A percentile compares a stretch with the other conserved stretches of the same genome.
Evolutionary conservation across 768 basidiomycete genomes (phyloP).

Genomic region (Erythrobasidium yunnanense): DNA sequence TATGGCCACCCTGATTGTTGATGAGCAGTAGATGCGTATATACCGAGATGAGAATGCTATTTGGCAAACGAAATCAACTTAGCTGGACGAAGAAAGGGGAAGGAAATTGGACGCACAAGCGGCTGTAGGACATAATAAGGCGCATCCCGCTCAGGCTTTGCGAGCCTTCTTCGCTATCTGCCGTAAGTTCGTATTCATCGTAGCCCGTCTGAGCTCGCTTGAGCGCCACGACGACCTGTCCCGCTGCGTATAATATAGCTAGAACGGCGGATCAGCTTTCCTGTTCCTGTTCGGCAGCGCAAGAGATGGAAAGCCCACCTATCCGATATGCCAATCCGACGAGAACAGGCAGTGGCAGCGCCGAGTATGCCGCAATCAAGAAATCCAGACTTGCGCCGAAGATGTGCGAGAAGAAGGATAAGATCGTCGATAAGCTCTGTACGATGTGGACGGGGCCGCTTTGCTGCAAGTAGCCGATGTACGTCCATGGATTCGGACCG

Average conservation of each 20-base stretch:
- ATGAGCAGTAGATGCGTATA: conserved; percentile 29
- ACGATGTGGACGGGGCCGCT: background rate
- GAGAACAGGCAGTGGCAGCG: conserved; percentile 38
- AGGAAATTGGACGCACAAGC: conserved; percentile 26
- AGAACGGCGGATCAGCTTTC: background rate
- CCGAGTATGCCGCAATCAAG: conserved; percentile 34
- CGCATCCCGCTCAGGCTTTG: conserved; percentile 31
- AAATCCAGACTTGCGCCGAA: conserved; percentile 38
- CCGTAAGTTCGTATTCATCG: conserved; percentile 25
- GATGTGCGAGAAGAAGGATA: conserved; percentile 30
- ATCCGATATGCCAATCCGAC: conserved; percentile 32
- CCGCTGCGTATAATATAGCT: conserved; percentile 35
- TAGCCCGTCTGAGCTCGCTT: conserved; percentile 34
- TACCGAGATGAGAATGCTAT: conserved; percentile 22
- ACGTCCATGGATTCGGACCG: conserved; percentile 19
- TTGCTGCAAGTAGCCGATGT: conserved; percentile 28
- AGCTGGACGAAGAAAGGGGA: background rate
- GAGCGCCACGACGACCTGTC: conserved; percentile 34
- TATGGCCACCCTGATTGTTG: conserved; percentile 28
- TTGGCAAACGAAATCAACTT: background rate
- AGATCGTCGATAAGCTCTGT: conserved; percentile 31
- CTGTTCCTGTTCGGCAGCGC: no score
- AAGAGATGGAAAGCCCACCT: conserved; percentile 1
- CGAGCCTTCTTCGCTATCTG: conserved; percentile 32
- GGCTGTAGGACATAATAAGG: conserved; percentile 32